Base-by-base conservation (phyloP, 2,329 filamentous ascomycete genomes). In the Cordyceps fumosorosea region DNA sequence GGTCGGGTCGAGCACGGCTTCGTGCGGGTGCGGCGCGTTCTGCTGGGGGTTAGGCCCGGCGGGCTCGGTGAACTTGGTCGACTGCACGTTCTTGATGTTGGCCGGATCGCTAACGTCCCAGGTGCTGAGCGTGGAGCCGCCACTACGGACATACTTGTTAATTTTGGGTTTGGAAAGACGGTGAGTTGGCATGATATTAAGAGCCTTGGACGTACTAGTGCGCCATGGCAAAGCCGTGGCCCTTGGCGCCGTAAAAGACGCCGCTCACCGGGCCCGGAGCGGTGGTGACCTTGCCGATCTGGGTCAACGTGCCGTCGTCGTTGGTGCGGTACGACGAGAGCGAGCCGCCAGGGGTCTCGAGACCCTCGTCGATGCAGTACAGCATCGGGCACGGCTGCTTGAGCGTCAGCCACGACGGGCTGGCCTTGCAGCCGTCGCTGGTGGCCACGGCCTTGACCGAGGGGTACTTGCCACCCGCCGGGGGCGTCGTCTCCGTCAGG, bases 361-460 rank as follows among this genome's bases (percentile, higher is more conserved):
- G 73, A 24, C 79, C 82, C 75, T 89, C 86, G 66, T 89, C 81
- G 51, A 84, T 67, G 72, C 85, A 89, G 73, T 83, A 86, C 12
- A 89, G 74, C 14, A 71, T 24, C 75, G 75, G 64, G 79, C 77
- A 52, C 74, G 68, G 62, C 11, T 76, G 71, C 68, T 85, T 81
- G 22, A 85, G 76, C 22, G 82, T 82, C 62, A 89, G 74, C 85
- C 86, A 89, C 12, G 84, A 81, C 5, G 86, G 82, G 64, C 79
- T 81, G 2, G 75, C 72, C 11, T 77, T 81, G 71, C 85, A 88
- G 40, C 74, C 75, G 57, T 75, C 76, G 24, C 76, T 77, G 3
- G 72, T 71, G 57, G 77, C 76, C 20, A 81, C 71, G 22, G 72
- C 68, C 66, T 75, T 51, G 51, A 63, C 45, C 51, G 45, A 71